Percentiles rank a stretch among this genome's conserved stretches.
phyloP scores from a whole-genome alignment of 352 stramenopile genomes.

The Aphanomyces cochlioides region DNA sequence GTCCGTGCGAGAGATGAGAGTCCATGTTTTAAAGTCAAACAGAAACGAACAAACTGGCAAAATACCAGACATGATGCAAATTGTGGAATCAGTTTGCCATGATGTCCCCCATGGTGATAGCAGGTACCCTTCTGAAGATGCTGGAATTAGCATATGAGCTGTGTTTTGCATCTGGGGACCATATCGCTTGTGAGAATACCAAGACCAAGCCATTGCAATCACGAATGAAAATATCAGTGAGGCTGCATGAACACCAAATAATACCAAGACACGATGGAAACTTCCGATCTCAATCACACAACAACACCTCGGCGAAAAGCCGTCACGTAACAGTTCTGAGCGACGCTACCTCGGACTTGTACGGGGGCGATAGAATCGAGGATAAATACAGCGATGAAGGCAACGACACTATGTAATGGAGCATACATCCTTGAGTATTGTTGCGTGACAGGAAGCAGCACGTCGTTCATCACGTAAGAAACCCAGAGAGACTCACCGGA shows the following conservation, averaged over 20 bases:
- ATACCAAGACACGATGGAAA: neutral
- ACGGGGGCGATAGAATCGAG: neutral
- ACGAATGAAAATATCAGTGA: neutral
- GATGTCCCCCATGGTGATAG: neutral
- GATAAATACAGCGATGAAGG: neutral
- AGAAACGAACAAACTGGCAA: neutral
- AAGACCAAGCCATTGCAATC: neutral
- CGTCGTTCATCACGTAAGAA: conserved; percentile 9
- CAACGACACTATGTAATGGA: conserved; percentile 7
- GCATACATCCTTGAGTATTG: neutral
- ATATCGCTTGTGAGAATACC: neutral
- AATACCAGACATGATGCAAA: conserved; percentile 25
- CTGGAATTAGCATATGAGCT: conserved; percentile 1
- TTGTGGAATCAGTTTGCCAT: conserved; percentile 6
- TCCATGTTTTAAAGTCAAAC: conserved; percentile 22
- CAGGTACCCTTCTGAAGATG: neutral
- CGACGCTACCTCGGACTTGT: neutral
- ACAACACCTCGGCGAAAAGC: neutral
- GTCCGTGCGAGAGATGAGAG: neutral
- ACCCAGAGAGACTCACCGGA: conserved; percentile 14
- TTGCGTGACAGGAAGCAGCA: conserved; percentile 5
- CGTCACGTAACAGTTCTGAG: neutral
- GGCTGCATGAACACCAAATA: conserved; percentile 1
- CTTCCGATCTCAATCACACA: conserved; percentile 16
- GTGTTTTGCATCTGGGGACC: neutral